Evolutionary conservation across 768 basidiomycete species (phyloP).

Genomic region (Tylopilus felleus): DNA sequence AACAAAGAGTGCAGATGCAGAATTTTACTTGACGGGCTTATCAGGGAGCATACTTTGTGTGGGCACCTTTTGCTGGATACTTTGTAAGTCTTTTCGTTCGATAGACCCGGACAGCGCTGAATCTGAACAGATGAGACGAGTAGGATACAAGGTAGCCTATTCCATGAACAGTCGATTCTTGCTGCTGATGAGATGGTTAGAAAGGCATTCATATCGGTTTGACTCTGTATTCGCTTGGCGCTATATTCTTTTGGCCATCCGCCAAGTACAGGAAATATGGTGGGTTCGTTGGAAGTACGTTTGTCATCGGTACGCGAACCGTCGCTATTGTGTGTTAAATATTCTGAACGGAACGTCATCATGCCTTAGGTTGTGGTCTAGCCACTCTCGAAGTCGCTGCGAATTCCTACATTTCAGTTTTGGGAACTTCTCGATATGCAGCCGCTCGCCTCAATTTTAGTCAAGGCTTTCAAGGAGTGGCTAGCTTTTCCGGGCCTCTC

Average conservation of each 20-base stretch:
- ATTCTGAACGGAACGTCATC: neutral
- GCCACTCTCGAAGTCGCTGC: slow-evolving; percentile 68
- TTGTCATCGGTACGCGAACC: slow-evolving; percentile 51
- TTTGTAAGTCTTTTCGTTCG: slow-evolving; percentile 43
- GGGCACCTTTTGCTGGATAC: slow-evolving; percentile 52
- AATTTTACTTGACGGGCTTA: neutral
- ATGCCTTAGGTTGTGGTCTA: slow-evolving; percentile 54
- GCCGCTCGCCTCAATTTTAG: slow-evolving; percentile 76
- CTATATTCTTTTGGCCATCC: slow-evolving; percentile 78
- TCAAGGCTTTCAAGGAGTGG: slow-evolving; percentile 76
- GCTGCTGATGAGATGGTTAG: slow-evolving; percentile 20
- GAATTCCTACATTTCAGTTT: slow-evolving; percentile 75
- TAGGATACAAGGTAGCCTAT: slow-evolving; percentile 61
- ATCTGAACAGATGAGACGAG: slow-evolving; percentile 48
- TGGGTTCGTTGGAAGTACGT: slow-evolving; percentile 73
- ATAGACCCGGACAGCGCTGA: neutral
- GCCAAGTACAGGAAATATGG: slow-evolving; percentile 64
- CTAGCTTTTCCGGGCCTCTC: slow-evolving; percentile 69
- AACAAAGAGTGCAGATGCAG: neutral
- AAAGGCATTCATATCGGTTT: slow-evolving; percentile 65
- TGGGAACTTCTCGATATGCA: slow-evolving; percentile 65
- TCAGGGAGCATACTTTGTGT: slow-evolving; percentile 61
- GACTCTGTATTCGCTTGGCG: slow-evolving; percentile 57
- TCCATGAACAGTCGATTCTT: neutral
- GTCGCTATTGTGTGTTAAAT: neutral